phyloP scores from a whole-genome alignment of 2,329 filamentous ascomycete species.

The Orbilia oligospora region DNA sequence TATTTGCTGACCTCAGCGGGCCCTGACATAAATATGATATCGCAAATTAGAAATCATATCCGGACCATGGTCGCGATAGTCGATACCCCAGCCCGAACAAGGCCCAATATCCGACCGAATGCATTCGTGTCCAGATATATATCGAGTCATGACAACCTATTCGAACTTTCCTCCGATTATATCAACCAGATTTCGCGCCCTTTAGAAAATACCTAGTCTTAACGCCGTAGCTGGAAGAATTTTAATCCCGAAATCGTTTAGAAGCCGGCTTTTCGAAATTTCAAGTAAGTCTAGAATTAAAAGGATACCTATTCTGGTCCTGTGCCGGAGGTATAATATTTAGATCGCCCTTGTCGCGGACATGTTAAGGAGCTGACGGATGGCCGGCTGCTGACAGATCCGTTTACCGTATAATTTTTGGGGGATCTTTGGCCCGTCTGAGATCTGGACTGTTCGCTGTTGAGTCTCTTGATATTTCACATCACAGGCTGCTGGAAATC shows the following conservation, averaged over 20 bases:
- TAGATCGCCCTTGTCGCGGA: not conserved
- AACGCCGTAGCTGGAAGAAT: not conserved
- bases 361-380: conserved; percentile 29
- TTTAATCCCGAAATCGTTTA: conserved; percentile 27
- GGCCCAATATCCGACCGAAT: conserved; percentile 12
- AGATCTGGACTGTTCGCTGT: conserved; percentile 8
- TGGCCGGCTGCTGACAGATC: conserved; percentile 20
- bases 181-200: not conserved
- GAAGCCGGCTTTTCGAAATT: not conserved
- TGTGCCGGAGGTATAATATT: not conserved
- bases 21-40: conserved; percentile 17
- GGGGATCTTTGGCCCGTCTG: not conserved
- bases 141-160: not conserved
- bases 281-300: not conserved
- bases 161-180: conserved; percentile 18
- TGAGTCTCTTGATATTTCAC: not conserved
- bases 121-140: not conserved
- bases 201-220: not conserved
- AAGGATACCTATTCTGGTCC: not conserved
- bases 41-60: conserved; percentile 8
- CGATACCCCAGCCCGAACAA: not conserved
- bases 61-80: not conserved
- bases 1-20: not conserved
- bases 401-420: not conserved
- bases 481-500: not conserved